Evolutionary conservation across 345 rosid species (phyloP).

Genomic region (Euphorbia pulcherrima): DNA sequence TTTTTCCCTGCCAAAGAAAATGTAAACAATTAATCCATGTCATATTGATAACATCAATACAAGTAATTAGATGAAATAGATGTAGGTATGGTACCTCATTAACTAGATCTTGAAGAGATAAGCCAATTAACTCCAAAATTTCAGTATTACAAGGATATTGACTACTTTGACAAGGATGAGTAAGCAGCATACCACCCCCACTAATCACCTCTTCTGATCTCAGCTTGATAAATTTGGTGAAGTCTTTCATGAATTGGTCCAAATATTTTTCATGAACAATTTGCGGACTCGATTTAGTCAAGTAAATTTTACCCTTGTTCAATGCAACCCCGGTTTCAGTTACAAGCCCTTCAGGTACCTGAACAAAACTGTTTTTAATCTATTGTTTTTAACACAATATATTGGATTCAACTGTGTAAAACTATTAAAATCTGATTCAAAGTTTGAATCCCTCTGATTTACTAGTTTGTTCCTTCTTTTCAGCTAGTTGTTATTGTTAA

Average conservation of each 20-base stretch:
- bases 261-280: neutral
- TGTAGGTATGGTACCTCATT: slow-evolving; percentile 2
- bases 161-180: neutral
- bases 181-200: slow-evolving; percentile 3
- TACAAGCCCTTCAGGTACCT: slow-evolving; percentile 8
- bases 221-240: neutral
- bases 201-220: slow-evolving; percentile 1
- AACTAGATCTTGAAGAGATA: neutral
- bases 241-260: slow-evolving; percentile 5
- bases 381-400: no score
- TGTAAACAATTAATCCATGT: no score
- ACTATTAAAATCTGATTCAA: no score
- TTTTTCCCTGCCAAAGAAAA: neutral
- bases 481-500: no score
- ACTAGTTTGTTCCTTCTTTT: no score
- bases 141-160: neutral
- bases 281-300: neutral
- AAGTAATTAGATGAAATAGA: no score
- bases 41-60: no score
- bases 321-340: neutral
- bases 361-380: no score
- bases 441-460: no score
- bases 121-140: neutral
- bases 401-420: no score
- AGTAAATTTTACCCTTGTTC: slow-evolving; percentile 2